Evolutionary conservation across 441 rosid genomes (phyloP).

Genomic region (Biscutella laevigata): DNA sequence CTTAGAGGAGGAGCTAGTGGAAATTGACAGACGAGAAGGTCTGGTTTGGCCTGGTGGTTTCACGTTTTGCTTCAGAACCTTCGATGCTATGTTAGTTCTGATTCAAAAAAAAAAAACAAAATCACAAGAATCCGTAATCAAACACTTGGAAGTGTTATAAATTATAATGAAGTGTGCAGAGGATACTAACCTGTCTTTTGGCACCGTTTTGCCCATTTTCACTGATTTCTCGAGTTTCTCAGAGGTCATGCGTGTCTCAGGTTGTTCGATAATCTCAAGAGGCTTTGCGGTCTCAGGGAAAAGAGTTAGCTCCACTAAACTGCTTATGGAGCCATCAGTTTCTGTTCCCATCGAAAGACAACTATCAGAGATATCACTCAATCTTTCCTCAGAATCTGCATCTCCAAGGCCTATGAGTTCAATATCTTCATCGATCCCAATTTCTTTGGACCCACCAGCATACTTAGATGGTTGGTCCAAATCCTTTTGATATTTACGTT

Average conservation of each 20-base stretch:
- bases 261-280: slow-evolving; percentile 17
- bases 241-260: slow-evolving; percentile 7
- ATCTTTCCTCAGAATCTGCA: slow-evolving; percentile 73
- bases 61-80: slow-evolving; percentile 50
- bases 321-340: slow-evolving; percentile 66
- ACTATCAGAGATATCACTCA: slow-evolving; percentile 92
- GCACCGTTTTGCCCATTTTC: slow-evolving; percentile 31
- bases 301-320: slow-evolving; percentile 64
- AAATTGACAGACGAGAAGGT: slow-evolving; percentile 43
- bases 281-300: slow-evolving; percentile 58
- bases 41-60: slow-evolving; percentile 37
- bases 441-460: slow-evolving; percentile 27
- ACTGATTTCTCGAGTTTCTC: slow-evolving; percentile 19
- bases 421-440: slow-evolving; percentile 45
- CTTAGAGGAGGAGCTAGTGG: slow-evolving; percentile 46
- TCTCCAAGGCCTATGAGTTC: slow-evolving; percentile 68
- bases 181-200: slow-evolving; percentile 41
- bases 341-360: slow-evolving; percentile 90
- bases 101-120: slow-evolving; percentile 8
- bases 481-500: slow-evolving; percentile 30
- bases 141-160: neutral
- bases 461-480: slow-evolving; percentile 29
- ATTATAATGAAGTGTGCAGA: neutral
- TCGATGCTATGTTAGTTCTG: slow-evolving; percentile 41
- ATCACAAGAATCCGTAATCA: neutral